phyloP scores from a whole-genome alignment of 2,329 filamentous ascomycete species.

The Aspergillus flavus region DNA sequence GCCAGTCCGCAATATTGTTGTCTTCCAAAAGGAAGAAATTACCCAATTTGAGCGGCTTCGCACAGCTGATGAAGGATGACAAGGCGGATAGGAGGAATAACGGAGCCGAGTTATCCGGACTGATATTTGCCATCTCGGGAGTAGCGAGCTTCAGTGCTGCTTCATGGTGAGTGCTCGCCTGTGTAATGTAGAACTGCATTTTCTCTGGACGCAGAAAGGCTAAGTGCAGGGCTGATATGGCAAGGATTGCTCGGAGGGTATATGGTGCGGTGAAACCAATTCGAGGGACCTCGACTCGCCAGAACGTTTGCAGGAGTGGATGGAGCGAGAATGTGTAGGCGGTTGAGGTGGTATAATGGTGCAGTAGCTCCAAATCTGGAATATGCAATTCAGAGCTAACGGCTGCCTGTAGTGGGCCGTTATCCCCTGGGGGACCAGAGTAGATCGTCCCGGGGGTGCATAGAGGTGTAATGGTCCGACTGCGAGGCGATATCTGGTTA shows the following conservation, averaged over 20 bases:
- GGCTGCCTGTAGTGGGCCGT: background rate
- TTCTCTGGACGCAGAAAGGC: slow-evolving; percentile 42
- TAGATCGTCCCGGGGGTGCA: background rate
- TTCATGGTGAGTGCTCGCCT: slow-evolving; percentile 42
- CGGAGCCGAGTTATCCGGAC: slow-evolving; percentile 35
- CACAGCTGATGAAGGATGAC: slow-evolving; percentile 42
- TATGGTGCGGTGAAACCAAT: slow-evolving; percentile 51
- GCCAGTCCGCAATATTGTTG: slow-evolving; percentile 40
- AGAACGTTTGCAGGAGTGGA: slow-evolving; percentile 48
- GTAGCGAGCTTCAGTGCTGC: slow-evolving; percentile 34
- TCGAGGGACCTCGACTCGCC: slow-evolving; percentile 52
- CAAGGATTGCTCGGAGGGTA: slow-evolving; percentile 54
- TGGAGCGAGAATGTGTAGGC: slow-evolving; percentile 51
- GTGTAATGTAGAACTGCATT: slow-evolving; percentile 42
- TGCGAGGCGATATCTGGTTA: background rate
- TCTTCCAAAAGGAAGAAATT: slow-evolving; percentile 41
- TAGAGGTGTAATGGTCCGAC: background rate
- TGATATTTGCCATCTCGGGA: slow-evolving; percentile 36
- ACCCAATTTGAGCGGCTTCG: slow-evolving; percentile 34
- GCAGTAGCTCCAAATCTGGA: slow-evolving; percentile 55
- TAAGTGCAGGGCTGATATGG: slow-evolving; percentile 54
- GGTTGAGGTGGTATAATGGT: slow-evolving; percentile 56
- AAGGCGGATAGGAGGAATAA: slow-evolving; percentile 46
- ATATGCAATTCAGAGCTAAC: slow-evolving; percentile 23
- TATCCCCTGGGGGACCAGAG: background rate